Percentiles rank a stretch among this genome's conserved stretches.
Conservation (phyloP, 768 basidiomycete genomes). For the Chlorophyllum brunneum region DNA sequence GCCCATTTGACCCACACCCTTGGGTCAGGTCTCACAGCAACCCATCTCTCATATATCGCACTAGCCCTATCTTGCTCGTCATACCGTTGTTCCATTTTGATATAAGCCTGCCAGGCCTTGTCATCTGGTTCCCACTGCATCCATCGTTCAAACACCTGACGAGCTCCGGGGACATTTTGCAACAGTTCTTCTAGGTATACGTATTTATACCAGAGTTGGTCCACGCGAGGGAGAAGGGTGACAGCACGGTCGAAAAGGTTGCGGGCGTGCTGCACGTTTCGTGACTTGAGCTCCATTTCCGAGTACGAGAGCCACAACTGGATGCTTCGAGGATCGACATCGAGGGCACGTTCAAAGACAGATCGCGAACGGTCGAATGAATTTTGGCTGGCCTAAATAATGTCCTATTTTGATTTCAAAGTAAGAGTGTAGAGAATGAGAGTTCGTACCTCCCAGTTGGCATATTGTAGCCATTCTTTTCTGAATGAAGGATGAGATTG, state of each 20-base stretch:
- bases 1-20: slow-evolving; percentile 82
- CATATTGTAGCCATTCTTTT: slow-evolving; percentile 86
- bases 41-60: slow-evolving; percentile 89
- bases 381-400: slow-evolving; percentile 80
- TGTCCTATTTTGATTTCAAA: slow-evolving; percentile 1
- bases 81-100: slow-evolving; percentile 96
- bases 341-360: slow-evolving; percentile 94
- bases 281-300: slow-evolving; percentile 97
- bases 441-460: slow-evolving; percentile 71
- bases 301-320: slow-evolving; percentile 94
- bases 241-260: slow-evolving; percentile 98
- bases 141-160: slow-evolving; percentile 99
- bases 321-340: slow-evolving; percentile 86
- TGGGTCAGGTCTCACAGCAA: slow-evolving; percentile 72
- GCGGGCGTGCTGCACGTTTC: slow-evolving; percentile 95
- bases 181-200: slow-evolving; percentile 97
- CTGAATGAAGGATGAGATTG: slow-evolving; percentile 31
- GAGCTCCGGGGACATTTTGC: slow-evolving; percentile 92
- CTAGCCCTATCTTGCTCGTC: slow-evolving; percentile 90
- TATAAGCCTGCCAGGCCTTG: slow-evolving; percentile 99
- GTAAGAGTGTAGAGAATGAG: not conserved
- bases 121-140: slow-evolving; percentile 99
- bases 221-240: slow-evolving; percentile 91
- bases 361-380: slow-evolving; percentile 94
- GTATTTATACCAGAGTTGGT: slow-evolving; percentile 99